Evolutionary conservation across 164 flowering plant species (phyloP).

Genomic region (Nymphaea thermarum): DNA sequence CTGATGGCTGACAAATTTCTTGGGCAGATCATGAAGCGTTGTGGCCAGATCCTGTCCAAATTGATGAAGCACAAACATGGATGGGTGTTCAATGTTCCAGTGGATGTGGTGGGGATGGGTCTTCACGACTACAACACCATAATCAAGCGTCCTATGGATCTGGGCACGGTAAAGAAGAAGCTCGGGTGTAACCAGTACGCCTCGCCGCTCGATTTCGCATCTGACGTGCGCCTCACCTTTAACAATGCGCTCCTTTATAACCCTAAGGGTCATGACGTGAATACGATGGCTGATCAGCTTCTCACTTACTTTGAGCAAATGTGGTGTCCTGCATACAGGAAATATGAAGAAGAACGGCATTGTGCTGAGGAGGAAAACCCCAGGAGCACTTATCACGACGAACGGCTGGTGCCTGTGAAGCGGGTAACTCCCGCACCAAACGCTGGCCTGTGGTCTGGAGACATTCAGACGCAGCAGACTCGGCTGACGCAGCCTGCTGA

Average conservation of each 20-base stretch:
- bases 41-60: slow-evolving; percentile 43
- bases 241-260: slow-evolving; percentile 69
- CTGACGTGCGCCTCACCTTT: slow-evolving; percentile 71
- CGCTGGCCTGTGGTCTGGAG: neutral
- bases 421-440: neutral
- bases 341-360: slow-evolving; percentile 8
- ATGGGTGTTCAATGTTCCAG: slow-evolving; percentile 56
- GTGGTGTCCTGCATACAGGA: slow-evolving; percentile 15
- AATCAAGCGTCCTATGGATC: slow-evolving; percentile 78
- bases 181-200: slow-evolving; percentile 30
- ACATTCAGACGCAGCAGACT: neutral
- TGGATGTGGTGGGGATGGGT: slow-evolving; percentile 50
- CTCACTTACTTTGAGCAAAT: slow-evolving; percentile 16
- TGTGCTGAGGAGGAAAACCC: slow-evolving; percentile 12
- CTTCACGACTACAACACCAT: slow-evolving; percentile 70
- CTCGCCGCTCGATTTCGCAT: slow-evolving; percentile 50
- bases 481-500: neutral
- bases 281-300: slow-evolving; percentile 36
- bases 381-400: slow-evolving; percentile 3
- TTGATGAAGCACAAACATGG: slow-evolving; percentile 60
- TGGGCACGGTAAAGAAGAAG: slow-evolving; percentile 64
- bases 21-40: slow-evolving; percentile 28
- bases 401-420: neutral
- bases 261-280: slow-evolving; percentile 64
- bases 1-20: neutral